Conservation (phyloP, 768 basidiomycete genomes). For the Collybia mongolica region DNA sequence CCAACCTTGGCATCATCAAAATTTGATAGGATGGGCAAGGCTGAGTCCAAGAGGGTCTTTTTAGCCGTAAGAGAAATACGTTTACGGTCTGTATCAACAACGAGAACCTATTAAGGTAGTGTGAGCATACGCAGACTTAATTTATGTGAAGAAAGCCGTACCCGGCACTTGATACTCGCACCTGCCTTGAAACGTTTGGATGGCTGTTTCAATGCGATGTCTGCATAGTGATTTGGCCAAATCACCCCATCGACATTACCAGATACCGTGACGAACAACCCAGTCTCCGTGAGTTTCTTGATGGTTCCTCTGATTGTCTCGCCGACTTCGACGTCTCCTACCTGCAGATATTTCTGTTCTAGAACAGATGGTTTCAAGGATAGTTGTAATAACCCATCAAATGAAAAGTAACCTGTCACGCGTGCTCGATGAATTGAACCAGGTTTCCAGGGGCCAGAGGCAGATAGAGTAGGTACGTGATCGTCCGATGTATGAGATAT, state of each 20-base stretch:
- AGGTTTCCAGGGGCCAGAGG: slow-evolving; percentile 78
- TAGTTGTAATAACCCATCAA: slow-evolving; percentile 90
- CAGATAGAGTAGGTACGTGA: slow-evolving; percentile 76
- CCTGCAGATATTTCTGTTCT: slow-evolving; percentile 82
- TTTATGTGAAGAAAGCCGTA: slow-evolving; percentile 32
- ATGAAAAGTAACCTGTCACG: slow-evolving; percentile 78
- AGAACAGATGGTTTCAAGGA: slow-evolving; percentile 81
- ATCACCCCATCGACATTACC: slow-evolving; percentile 90
- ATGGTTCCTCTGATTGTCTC: slow-evolving; percentile 85
- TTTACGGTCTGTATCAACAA: slow-evolving; percentile 77
- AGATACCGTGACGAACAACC: slow-evolving; percentile 82
- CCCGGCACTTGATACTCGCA: slow-evolving; percentile 79
- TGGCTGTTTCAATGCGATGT: slow-evolving; percentile 92
- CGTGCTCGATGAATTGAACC: slow-evolving; percentile 82
- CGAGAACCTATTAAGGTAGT: slow-evolving; percentile 60
- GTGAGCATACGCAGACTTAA: not conserved
- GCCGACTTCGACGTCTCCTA: slow-evolving; percentile 81
- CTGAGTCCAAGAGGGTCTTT: slow-evolving; percentile 83
- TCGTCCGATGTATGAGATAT: slow-evolving; percentile 95
- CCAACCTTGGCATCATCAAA: slow-evolving; percentile 72
- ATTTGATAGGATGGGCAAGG: slow-evolving; percentile 63
- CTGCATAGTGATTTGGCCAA: slow-evolving; percentile 94
- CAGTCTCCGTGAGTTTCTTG: slow-evolving; percentile 78
- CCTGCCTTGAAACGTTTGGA: slow-evolving; percentile 88
- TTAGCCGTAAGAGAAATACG: slow-evolving; percentile 88